Evolutionary conservation across 371 early-diverging fungal species (phyloP), one percentile per base, ranked within the genome.

Genomic region (Circinella minor): DNA sequence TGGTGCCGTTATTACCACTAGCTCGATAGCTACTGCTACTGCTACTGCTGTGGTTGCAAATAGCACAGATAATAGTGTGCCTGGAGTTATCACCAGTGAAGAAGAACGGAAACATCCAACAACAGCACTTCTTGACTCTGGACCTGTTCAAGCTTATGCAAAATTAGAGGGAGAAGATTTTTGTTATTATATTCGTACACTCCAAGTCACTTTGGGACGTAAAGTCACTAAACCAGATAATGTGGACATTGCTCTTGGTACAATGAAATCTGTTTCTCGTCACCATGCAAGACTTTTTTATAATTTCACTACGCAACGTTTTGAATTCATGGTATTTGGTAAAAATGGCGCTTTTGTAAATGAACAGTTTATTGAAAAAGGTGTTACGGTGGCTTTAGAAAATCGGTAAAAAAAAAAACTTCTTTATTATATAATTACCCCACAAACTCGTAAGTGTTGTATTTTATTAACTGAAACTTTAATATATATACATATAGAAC

Each of bases 321-420:
- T 93, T 77, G 95, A 96, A 77, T 74, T 95, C 78, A 86, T 85
- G 73, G 89, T 94, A 4, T 86, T 89, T 69, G 95, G 96, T n/a
- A 94, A 94, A 71, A 96, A 95, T 79, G 95, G 96, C 10, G 92
- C 91, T n/a, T 87, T 92, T 75, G 89, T 95, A 10, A 89, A 95
- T 71, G 94, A 91, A 57, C 81, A 85, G 69, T 92, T 92, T 78
- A 79, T 88, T 17, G 89, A 88, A 68, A 86, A 87, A 70, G 91
- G 91, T 5, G 81, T 83, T n/a, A 88, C 90, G 27, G 90, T 93
- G 1, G 86, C 90, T 9, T 77, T 95, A 65, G 88, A 90, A 59
- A 89, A 94, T 77, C 82, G 84, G 87, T 90, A 76, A 34, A 36
- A 61, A 61, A 37, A 34, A 4, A 13, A 20, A 20, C 9, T 37